Evolutionary conservation across 345 rosid genomes (phyloP), one percentile per base, ranked within the genome.

Genomic region (Rhodamnia argentea): DNA sequence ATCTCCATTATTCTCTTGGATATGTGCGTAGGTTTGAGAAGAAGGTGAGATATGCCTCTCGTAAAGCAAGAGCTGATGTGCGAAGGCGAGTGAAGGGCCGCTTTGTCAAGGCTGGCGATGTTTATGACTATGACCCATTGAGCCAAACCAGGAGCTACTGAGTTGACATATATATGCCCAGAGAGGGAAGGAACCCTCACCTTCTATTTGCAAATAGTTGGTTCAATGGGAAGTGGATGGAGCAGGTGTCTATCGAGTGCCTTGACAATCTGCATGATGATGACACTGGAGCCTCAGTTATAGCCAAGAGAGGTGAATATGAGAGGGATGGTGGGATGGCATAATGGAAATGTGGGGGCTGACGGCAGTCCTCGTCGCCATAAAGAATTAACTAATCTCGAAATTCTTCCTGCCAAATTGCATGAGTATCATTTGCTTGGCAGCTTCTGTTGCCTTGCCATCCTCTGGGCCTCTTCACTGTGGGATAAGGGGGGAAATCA

Each of bases 61-160:
- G 99, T 74, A 98, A 98, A 92, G 99, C 98, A 85, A 94, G 99
- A 90, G 99, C 99, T 74, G 99, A 98, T 84, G 99, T 95, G 82
- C 93, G 99, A 90, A 95, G 89, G 91, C 97, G 99, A 47, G 99
- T 94, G 84, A 98, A 96, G 91, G 99, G 99, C 18, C 86, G 99
- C 32, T 98, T 98, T 87, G 96, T 98, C 85, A 98, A 98, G 91
- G 97, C 98, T 55, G 99, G 99, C 55, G 99, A 96, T 86, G 96
- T 93, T 86, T 97, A 94, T 89, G 99, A 97, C 89, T 97, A 96
- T 83, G 99, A 97, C 78, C 99, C 99, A 0, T 85, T 96, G 91
- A 93, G 84, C 85, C 95, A 87, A 85, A 94, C 98, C 85, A 93
- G 98, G 92, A 97, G 99, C 94, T 95, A 26, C 91, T 96, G 93